Evolutionary conservation across 768 basidiomycete species (phyloP).

Genomic region (Suillus decipiens): DNA sequence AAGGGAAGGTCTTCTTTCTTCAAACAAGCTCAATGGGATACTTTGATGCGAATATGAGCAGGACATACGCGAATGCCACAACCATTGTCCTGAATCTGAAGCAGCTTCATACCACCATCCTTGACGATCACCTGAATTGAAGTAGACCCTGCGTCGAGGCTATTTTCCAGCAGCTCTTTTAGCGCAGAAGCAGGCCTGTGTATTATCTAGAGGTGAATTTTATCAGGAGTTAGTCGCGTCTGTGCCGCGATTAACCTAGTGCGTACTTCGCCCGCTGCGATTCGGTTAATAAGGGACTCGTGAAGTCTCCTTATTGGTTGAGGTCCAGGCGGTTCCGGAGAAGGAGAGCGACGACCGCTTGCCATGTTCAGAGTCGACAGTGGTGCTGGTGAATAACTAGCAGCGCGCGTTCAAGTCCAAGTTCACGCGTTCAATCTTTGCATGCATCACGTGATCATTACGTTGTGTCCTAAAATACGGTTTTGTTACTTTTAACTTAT

Average conservation of each 20-base stretch:
- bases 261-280: constrained; percentile 76
- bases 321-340: constrained; percentile 42
- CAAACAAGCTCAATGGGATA: not conserved
- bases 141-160: constrained; percentile 90
- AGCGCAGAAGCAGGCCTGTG: constrained; percentile 92
- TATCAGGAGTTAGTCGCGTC: constrained; percentile 1
- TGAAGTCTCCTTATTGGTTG: constrained; percentile 74
- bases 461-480: too few species aligned
- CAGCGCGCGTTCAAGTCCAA: not conserved
- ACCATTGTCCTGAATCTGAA: constrained; percentile 97
- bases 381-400: not conserved
- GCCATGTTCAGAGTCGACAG: not conserved
- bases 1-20: constrained; percentile 89
- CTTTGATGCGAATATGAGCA: not conserved
- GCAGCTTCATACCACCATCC: constrained; percentile 92
- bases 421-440: too few species aligned
- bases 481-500: too few species aligned
- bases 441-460: not conserved
- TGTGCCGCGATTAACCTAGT: not conserved
- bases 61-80: constrained; percentile 83
- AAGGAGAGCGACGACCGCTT: not conserved
- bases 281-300: constrained; percentile 86
- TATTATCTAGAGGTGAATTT: constrained; percentile 60
- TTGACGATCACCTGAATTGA: constrained; percentile 87
- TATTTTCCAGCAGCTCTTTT: constrained; percentile 94